These are phyloP conservation scores for Agapanthus africanus DNA, from an alignment of 106 monocot species.

Conservation along the genomic window DNA sequence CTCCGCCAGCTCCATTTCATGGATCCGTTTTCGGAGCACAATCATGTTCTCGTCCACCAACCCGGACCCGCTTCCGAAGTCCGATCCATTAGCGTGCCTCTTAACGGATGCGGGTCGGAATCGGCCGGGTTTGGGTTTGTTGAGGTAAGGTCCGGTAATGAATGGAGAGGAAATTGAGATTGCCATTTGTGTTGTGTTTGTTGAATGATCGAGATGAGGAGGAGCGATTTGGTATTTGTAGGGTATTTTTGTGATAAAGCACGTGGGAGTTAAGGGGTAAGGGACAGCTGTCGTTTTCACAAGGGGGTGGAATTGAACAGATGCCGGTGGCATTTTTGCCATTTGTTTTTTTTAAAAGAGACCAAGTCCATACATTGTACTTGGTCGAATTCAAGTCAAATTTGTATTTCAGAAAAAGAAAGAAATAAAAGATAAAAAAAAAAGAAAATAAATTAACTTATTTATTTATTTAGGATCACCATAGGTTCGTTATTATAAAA, in stretches of 20 bases:
- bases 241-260: background rate
- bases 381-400: too few relatives aligned
- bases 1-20: conserved; percentile 8
- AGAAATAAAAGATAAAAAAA: too few relatives aligned
- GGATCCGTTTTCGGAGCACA: conserved; percentile 14
- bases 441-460: too few relatives aligned
- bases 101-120: conserved; percentile 5
- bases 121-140: background rate
- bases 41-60: conserved; percentile 19
- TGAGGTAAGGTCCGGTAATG: background rate
- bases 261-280: background rate
- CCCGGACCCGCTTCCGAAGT: background rate
- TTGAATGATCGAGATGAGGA: background rate
- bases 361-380: background rate
- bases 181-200: background rate
- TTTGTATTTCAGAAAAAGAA: too few relatives aligned
- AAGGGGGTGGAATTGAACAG: background rate
- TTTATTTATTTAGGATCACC: too few relatives aligned
- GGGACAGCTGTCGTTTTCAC: background rate
- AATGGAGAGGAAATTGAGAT: background rate
- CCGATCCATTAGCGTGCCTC: background rate
- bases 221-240: background rate
- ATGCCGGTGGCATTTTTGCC: background rate
- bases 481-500: too few relatives aligned
- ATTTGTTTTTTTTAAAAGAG: background rate